Evolutionary conservation across 192 early-diverging fungal species (phyloP), one percentile per base, ranked within the genome.

Genomic region (Coemansia aciculifera): DNA sequence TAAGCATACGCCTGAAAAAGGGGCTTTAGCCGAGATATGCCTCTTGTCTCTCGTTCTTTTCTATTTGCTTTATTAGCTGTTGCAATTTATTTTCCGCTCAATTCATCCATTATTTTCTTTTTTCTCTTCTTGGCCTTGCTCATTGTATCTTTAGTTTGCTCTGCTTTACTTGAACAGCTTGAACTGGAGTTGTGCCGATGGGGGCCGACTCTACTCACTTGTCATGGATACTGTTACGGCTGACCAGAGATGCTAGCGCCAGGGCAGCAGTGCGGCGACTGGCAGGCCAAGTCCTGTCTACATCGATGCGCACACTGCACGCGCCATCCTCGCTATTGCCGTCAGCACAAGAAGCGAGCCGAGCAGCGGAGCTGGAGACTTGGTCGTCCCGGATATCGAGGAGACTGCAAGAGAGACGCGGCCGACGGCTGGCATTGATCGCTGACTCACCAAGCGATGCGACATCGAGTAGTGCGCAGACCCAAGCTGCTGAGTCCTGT

Each of bases 201-300:
- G 78, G 72, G 24, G 78, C 78, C 5, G 78, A 79, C 59, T 74
- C 78, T 17, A 79, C 71, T 52, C 68, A 74, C 39, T 42, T 81
- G 52, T 70, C 70, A 54, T 63, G 69, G 70, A 64, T 71, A 21
- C 52, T 81, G 52, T 60, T 66, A 46, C 73, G 69, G 4, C 36
- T 75, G 34, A 62, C 62, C 37, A 63, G 67, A 21, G 73, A 79
- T 59, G 69, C 51, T 19, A 64, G 67, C 23, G 48, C 66, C 36
- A 59, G 70, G 51, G 44, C 36, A 1, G 51, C 44, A 37, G 56
- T 72, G 59, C 62, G 73, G 54, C 54, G 54, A 39, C 78, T 61
- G 27, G 48, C 72, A 2, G 42, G 56, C 29, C 54, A 57, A 4
- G 54, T 32, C 15, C 29, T 57, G 54, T 57, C 54, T 31, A 31